phyloP scores from a whole-genome alignment of 1,139 yeast genomes.

The Nakaseomyces delphensis region DNA sequence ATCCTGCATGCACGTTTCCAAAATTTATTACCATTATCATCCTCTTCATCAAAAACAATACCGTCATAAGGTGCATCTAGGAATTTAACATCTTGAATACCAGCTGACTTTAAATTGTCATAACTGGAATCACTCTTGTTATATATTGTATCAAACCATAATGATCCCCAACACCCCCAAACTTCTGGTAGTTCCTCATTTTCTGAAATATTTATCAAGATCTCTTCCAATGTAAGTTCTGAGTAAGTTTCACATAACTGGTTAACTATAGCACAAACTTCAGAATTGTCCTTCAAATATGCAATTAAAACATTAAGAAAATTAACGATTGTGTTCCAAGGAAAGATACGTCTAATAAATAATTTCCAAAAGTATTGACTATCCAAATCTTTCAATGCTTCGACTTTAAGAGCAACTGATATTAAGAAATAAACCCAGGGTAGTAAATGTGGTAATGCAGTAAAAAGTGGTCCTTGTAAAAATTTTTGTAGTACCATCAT shows the following conservation, averaged over 20 bases:
- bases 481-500: slow-evolving; percentile 58
- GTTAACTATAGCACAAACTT: slow-evolving; percentile 17
- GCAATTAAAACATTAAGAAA: slow-evolving; percentile 45
- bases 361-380: slow-evolving; percentile 39
- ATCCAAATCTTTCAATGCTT: slow-evolving; percentile 26
- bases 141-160: slow-evolving; percentile 54
- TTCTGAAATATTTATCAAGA: slow-evolving; percentile 40
- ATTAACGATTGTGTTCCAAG: slow-evolving; percentile 57
- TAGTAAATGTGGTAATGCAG: slow-evolving; percentile 60
- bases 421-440: slow-evolving; percentile 65
- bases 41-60: slow-evolving; percentile 37
- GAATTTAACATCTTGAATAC: slow-evolving; percentile 49
- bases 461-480: slow-evolving; percentile 58
- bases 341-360: slow-evolving; percentile 46
- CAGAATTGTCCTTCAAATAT: slow-evolving; percentile 22
- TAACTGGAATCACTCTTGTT: slow-evolving; percentile 40
- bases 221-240: slow-evolving; percentile 23
- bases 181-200: slow-evolving; percentile 63
- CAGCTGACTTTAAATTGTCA: slow-evolving; percentile 44
- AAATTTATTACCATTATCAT: slow-evolving; percentile 32
- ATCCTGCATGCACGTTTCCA: slow-evolving; percentile 30
- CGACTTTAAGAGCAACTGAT: slow-evolving; percentile 50
- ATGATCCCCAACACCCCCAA: slow-evolving; percentile 78
- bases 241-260: slow-evolving; percentile 19
- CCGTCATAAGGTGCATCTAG: slow-evolving; percentile 60